phyloP scores from a whole-genome alignment of 257 asterid species.

The Ligustrum vulgare region DNA sequence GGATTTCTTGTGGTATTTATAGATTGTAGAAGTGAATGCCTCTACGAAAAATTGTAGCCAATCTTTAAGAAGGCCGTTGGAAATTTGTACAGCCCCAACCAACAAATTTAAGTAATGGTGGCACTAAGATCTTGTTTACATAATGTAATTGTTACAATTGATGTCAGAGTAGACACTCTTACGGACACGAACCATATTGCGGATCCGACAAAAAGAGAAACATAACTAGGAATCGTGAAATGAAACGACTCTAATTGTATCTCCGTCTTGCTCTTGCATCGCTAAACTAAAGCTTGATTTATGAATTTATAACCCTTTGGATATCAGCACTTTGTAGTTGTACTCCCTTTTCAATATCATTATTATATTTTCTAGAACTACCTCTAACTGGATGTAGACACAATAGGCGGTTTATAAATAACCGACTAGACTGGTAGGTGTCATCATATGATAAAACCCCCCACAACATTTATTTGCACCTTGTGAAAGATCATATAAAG shows the following conservation, averaged over 20 bases:
- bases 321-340: no score
- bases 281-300: no score
- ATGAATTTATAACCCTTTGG: no score
- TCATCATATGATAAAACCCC: background rate
- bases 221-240: no score
- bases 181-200: no score
- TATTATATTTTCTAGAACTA: background rate
- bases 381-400: background rate
- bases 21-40: constrained; percentile 7
- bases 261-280: no score
- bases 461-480: background rate
- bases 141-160: no score
- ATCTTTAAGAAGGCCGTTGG: constrained; percentile 12
- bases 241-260: no score
- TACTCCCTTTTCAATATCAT: background rate
- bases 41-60: background rate
- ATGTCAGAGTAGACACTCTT: no score
- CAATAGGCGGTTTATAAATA: background rate
- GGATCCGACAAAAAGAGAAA: no score
- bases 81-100: background rate
- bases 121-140: background rate
- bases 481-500: background rate
- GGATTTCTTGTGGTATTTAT: constrained; percentile 25
- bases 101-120: background rate
- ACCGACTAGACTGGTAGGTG: constrained; percentile 7